phyloP scores from a whole-genome alignment of 1,284 basidiomycete genomes.

The Sporisorium reilianum region DNA sequence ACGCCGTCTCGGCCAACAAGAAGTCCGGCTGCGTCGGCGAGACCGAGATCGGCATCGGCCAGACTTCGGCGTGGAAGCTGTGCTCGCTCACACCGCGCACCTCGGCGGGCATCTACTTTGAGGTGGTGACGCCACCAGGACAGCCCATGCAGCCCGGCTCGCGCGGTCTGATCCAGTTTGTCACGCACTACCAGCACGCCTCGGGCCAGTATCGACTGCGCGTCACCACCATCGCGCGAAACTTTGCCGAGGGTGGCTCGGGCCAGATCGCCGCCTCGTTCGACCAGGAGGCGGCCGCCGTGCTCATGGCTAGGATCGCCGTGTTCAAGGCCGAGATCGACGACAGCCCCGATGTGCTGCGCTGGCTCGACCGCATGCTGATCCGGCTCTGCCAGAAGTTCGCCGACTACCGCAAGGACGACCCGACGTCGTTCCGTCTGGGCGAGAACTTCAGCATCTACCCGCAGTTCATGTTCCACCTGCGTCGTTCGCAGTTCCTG shows the following conservation, averaged over 20 bases:
- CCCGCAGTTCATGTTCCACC: conserved; percentile 99
- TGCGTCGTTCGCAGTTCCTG: conserved; percentile 95
- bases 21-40: conserved; percentile 97
- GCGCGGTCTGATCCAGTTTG: conserved; percentile 95
- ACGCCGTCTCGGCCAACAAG: conserved; percentile 95
- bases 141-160: conserved; percentile 91
- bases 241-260: conserved; percentile 96
- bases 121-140: conserved; percentile 98
- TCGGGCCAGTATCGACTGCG: conserved; percentile 93
- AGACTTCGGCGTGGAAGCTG: conserved; percentile 99
- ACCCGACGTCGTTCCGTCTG: conserved; percentile 91
- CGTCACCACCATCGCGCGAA: conserved; percentile 95
- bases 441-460: conserved; percentile 98
- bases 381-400: conserved; percentile 99
- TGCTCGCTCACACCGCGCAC: conserved; percentile 90
- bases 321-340: conserved; percentile 99
- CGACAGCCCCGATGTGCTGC: conserved; percentile 93
- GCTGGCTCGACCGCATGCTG: conserved; percentile 98
- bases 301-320: conserved; percentile 97
- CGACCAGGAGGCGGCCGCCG: conserved; percentile 97
- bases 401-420: conserved; percentile 98
- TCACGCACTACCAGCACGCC: conserved; percentile 98
- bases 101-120: conserved; percentile 94
- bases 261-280: conserved; percentile 93
- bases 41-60: conserved; percentile 98